Base-by-base conservation (phyloP, 306 rosid species). In the Glycyrrhiza uralensis region DNA sequence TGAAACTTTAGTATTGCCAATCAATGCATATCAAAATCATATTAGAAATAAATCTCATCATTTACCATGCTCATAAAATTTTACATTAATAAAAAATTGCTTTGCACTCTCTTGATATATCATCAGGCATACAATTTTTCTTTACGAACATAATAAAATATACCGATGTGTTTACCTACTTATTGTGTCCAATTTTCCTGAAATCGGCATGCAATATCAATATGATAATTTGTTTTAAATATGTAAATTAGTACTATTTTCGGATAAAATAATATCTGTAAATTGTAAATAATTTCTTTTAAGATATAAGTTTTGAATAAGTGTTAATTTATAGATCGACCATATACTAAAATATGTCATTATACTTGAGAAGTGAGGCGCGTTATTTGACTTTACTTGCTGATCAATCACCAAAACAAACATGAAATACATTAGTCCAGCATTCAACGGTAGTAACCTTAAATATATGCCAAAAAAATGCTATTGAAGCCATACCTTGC, bases 401-500 rank as follows among this genome's bases (percentile, higher is more conserved):
- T 51, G 44, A 63, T 45, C 50, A 73, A 44, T 19, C 41, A 50
- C 36, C 49, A 74, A 67, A 72, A 38, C 47, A 11, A 56, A 69
- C 50, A 59, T 46, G 71, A 55, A 63, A 75, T 35, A 49, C 47
- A 41, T 17, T 23, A 24, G 44, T 28, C 39, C 36, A 52, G 13
- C 52, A 70, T 79, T 59, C 42, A 74, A 74, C 54, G 4, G 30
- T 6, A 47, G 62, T 7, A 66, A 3, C 61, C 33, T 78, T 36
- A 64, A 41, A 74, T 79, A 19, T 60, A 64, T 15, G 71, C 75
- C 58, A 59, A 66, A 23, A 55, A 57, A 45, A 58, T 35, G 68
- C 54, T 38, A 76, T 66, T 15, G 26, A 28, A 71, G 39, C 47
- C 19, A 23, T 85, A 86, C 98, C 97, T 86, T 94, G 80, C 96